These are phyloP conservation scores for Tremella mesenterica DNA, from an alignment of 768 basidiomycete species.

Conservation along the genomic window DNA sequence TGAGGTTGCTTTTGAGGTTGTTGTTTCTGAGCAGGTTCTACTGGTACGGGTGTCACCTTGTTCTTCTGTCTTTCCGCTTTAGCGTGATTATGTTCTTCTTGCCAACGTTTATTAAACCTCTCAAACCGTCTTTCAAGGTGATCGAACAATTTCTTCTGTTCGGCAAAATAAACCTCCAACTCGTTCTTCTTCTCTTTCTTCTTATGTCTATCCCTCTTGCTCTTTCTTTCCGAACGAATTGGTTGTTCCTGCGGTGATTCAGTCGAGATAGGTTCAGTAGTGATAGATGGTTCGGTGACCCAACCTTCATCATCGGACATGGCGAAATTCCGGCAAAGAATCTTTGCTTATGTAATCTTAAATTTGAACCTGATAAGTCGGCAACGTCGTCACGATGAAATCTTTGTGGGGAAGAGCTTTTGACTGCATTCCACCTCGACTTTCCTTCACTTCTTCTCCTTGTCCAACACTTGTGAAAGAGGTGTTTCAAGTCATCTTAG, in stretches of 20 bases:
- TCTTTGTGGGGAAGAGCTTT: too few species aligned
- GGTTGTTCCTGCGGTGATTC: background rate
- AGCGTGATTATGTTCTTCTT: constrained; percentile 15
- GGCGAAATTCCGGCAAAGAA: too few species aligned
- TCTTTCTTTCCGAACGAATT: background rate
- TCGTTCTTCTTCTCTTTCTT: constrained; percentile 2
- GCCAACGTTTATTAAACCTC: constrained; percentile 18
- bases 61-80: constrained; percentile 2
- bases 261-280: too few species aligned
- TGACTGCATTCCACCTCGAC: too few species aligned
- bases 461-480: too few species aligned
- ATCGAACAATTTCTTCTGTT: constrained; percentile 26
- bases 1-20: constrained; percentile 1
- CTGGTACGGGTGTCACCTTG: constrained; percentile 1
- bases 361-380: too few species aligned
- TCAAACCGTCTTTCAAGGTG: constrained; percentile 22
- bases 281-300: too few species aligned
- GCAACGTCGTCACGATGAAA: too few species aligned
- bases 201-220: background rate
- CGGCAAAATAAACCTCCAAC: constrained; percentile 25
- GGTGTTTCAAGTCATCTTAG: too few species aligned
- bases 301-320: too few species aligned
- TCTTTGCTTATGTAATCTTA: too few species aligned
- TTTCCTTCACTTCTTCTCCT: too few species aligned
- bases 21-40: constrained; percentile 1